Evolutionary conservation across 73 alveolate genomes (phyloP).

Genomic region (Paramecium sonneborni): DNA sequence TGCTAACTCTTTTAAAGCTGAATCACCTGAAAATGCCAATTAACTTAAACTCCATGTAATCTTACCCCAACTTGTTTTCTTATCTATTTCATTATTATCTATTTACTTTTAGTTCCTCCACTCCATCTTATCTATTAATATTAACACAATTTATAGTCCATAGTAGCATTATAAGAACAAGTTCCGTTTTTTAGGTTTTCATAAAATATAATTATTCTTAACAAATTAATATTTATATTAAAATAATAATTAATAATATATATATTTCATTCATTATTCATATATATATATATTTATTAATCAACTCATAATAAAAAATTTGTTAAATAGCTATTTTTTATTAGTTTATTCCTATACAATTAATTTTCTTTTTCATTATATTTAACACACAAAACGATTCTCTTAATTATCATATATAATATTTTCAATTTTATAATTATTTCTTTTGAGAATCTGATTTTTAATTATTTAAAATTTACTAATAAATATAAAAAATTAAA

Average conservation of each 20-base stretch:
- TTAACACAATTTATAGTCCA: not conserved
- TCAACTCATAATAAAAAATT: too few relatives aligned
- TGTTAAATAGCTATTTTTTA: too few relatives aligned
- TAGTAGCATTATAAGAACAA: not conserved
- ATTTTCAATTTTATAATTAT: too few relatives aligned
- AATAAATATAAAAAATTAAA: not conserved
- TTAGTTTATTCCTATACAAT: too few relatives aligned
- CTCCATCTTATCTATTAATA: not conserved
- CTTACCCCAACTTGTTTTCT: slow-evolving; percentile 53
- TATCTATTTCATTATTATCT: slow-evolving; percentile 15
- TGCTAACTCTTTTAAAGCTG: not conserved
- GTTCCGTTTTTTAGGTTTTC: slow-evolving; percentile 16
- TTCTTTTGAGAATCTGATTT: too few relatives aligned
- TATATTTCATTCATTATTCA: too few relatives aligned
- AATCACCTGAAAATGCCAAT: not conserved
- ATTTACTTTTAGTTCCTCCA: not conserved
- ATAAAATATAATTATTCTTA: not conserved
- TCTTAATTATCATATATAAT: too few relatives aligned
- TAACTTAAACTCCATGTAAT: not conserved
- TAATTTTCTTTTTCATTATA: too few relatives aligned
- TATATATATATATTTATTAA: too few relatives aligned
- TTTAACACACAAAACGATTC: too few relatives aligned
- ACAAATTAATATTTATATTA: not conserved
- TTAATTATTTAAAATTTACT: not conserved
- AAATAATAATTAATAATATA: too few relatives aligned